Percentiles rank a stretch among this genome's conserved stretches.
Conservation (phyloP, 2,329 filamentous ascomycete species). For the Paradendryphiella salina region DNA sequence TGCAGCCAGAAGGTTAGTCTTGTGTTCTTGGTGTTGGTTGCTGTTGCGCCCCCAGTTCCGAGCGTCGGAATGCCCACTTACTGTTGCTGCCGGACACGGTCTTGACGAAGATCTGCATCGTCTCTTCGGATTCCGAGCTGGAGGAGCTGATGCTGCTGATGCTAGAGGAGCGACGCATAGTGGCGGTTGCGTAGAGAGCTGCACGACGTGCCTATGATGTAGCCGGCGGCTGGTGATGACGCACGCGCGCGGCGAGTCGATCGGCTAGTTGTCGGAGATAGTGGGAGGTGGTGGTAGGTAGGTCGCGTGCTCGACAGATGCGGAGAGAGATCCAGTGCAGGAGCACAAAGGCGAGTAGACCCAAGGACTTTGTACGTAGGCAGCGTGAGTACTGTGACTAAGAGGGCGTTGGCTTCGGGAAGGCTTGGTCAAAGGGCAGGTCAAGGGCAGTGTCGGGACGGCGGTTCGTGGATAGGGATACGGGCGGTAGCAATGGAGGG, state of each 20-base stretch:
- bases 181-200: slow-evolving; percentile 19
- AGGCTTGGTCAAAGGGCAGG: background rate
- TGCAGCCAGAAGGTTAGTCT: slow-evolving; percentile 18
- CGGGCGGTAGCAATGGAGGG: background rate
- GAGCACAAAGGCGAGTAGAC: too few species aligned
- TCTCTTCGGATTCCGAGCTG: slow-evolving; percentile 53
- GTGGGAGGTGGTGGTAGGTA: background rate
- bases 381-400: too few species aligned
- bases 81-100: slow-evolving; percentile 59
- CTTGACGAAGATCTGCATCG: slow-evolving; percentile 66
- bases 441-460: background rate
- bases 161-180: slow-evolving; percentile 45
- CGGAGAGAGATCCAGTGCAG: too few species aligned
- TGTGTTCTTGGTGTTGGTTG: background rate
- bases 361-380: too few species aligned
- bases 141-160: slow-evolving; percentile 50
- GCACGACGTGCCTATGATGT: slow-evolving; percentile 12
- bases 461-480: background rate
- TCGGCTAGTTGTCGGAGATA: slow-evolving; percentile 18
- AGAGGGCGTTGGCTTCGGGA: background rate
- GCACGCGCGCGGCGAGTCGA: slow-evolving; percentile 16
- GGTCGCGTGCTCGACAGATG: background rate
- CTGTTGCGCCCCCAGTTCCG: slow-evolving; percentile 9
- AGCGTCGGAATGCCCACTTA: slow-evolving; percentile 40
- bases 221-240: slow-evolving; percentile 14